A percentile compares a stretch with the other conserved stretches of the same genome.
Evolutionary conservation across 805 yeast species (phyloP).

Genomic region (Wickerhamiella sergipiensis): DNA sequence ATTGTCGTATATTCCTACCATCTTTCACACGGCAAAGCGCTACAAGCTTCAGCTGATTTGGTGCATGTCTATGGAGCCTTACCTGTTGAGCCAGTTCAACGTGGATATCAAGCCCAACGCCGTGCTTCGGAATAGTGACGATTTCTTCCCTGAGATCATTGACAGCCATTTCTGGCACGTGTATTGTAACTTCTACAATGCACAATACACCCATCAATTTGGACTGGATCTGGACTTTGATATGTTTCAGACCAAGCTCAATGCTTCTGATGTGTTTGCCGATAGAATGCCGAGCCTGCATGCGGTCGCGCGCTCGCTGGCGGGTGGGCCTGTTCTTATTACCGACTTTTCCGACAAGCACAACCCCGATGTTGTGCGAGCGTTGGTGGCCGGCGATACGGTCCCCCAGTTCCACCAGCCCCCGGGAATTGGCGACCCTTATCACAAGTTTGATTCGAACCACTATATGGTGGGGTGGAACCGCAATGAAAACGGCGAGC

Average conservation of each 20-base stretch:
- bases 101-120: conserved; percentile 11
- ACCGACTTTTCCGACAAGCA: conserved; percentile 19
- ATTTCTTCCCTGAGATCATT: conserved; percentile 20
- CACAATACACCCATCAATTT: conserved; percentile 15
- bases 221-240: conserved; percentile 20
- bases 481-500: not conserved
- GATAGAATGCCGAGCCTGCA: conserved; percentile 14
- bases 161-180: conserved; percentile 22
- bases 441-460: conserved; percentile 6
- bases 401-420: conserved; percentile 7
- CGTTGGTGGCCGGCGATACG: conserved; percentile 6
- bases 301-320: conserved; percentile 20
- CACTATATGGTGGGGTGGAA: conserved; percentile 8
- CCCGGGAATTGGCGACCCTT: conserved; percentile 11
- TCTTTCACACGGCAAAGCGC: conserved; percentile 13
- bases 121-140: conserved; percentile 22
- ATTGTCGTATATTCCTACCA: conserved; percentile 18
- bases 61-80: conserved; percentile 21
- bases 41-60: conserved; percentile 18
- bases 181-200: conserved; percentile 18
- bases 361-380: conserved; percentile 10
- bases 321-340: conserved; percentile 23
- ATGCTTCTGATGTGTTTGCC: not conserved
- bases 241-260: conserved; percentile 20
- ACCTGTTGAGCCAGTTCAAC: conserved; percentile 8